Evolutionary conservation across 108 stramenopile genomes (phyloP).

Genomic region (Asterionellopsis glacialis): DNA sequence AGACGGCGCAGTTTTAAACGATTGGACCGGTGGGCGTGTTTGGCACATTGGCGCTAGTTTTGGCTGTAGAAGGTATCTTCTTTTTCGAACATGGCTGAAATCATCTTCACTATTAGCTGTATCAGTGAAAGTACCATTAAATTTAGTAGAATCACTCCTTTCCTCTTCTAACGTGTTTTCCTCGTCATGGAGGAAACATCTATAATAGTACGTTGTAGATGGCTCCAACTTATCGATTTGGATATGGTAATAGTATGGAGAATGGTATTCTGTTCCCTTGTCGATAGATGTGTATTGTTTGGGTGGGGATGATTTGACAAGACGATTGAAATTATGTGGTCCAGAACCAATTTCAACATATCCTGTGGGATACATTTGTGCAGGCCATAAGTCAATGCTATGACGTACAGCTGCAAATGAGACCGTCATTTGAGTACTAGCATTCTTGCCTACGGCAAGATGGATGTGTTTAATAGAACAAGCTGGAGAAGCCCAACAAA

Average conservation of each 20-base stretch:
- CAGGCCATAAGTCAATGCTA: neutral
- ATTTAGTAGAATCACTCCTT: no score
- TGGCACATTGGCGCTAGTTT: neutral
- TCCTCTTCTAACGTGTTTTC: no score
- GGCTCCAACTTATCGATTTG: slow-evolving; percentile 49
- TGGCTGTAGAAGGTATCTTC: neutral
- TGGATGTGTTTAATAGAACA: slow-evolving; percentile 35
- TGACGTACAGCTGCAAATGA: slow-evolving; percentile 27
- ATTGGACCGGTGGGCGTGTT: slow-evolving; percentile 10
- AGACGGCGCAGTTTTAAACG: slow-evolving; percentile 37
- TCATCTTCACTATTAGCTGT: no score
- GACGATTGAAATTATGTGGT: slow-evolving; percentile 21
- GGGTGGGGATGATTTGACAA: slow-evolving; percentile 26
- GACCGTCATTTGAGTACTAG: slow-evolving; percentile 42
- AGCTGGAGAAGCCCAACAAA: no score
- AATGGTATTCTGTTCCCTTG: slow-evolving; percentile 17
- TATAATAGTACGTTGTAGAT: slow-evolving; percentile 56
- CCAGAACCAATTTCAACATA: slow-evolving; percentile 33
- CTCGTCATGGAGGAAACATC: slow-evolving; percentile 15
- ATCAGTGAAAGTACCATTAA: no score
- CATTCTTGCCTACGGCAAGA: slow-evolving; percentile 42
- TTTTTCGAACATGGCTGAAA: neutral
- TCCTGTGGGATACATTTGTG: slow-evolving; percentile 13
- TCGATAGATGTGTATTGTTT: slow-evolving; percentile 12
- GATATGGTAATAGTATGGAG: slow-evolving; percentile 58